Evolutionary conservation across 2,329 filamentous ascomycete species (phyloP), one percentile per base, ranked within the genome.

Genomic region (Neurospora crassa): DNA sequence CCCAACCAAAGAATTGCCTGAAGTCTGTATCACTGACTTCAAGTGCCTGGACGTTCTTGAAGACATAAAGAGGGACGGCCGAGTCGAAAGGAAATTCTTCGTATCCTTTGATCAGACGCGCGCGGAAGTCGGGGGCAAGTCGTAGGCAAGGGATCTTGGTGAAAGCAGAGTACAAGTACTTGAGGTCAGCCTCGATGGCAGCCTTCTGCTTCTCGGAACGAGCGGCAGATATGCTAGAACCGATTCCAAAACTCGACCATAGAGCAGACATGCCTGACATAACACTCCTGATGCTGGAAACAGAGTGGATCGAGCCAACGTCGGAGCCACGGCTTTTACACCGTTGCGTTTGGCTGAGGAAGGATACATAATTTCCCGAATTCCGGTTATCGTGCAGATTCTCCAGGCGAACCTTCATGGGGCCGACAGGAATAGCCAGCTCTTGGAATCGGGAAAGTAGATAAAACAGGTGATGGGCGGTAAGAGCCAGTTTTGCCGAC

Each of bases 41-140:
- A 74, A 99, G 86, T 29, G 93, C 92, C 81, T 95, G 95, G 70
- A 98, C 84, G 76, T 98, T 99, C 83, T 99, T 98, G 87, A 99
- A 98, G 10, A 92, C 92, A 80, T 97, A 91, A n/a, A 99, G 85
- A 24, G 96, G 96, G 40, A 99, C 96, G 24, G 96, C 96, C 34
- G 93, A 97, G 81, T 99, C 96, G 80, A 98, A 97, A 2, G 96
- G 96, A 76, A 98, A 99, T 81, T 97, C 95, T 81, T 99, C 96
- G 79, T 96, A 98, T 40, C 95, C 95, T 75, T 91, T 88, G 76
- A 99, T 97, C 73, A 97, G 84, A 70, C 92, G 90, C 68, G 95
- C 94, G 75, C 93, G 92, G 84, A 94, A 94, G 81, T 99, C 96
- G n/a, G 94, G 94, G 40, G 94, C 90, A 70, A 99, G 85, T 74